These are phyloP conservation scores for Penicillium sp. DNA, from an alignment of 2,329 filamentous ascomycete genomes.

Conservation along the genomic window DNA sequence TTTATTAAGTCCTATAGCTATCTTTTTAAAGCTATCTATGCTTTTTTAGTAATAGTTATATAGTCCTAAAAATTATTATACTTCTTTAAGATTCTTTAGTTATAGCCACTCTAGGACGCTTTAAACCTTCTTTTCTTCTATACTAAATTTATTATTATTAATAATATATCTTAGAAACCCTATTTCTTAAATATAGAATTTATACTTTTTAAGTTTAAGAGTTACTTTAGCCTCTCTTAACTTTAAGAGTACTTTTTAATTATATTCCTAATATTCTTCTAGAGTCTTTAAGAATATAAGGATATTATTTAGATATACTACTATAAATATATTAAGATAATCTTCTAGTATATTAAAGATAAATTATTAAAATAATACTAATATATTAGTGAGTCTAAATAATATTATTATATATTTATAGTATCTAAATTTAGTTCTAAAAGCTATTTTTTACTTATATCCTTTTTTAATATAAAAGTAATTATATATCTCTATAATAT, in stretches of 20 bases:
- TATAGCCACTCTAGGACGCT: not conserved
- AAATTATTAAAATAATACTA: not conserved
- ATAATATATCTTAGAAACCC: not conserved
- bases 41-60: not conserved
- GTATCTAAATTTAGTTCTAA: slow-evolving; percentile 1
- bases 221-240: slow-evolving; percentile 1
- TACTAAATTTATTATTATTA: not conserved
- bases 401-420: slow-evolving; percentile 4
- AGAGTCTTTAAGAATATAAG: not conserved
- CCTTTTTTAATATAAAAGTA: not conserved
- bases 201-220: not conserved
- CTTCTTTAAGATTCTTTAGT: not conserved
- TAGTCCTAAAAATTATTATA: too few species aligned
- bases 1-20: not conserved
- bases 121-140: slow-evolving; percentile 1
- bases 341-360: not conserved
- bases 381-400: slow-evolving; percentile 1
- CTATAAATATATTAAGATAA: not conserved
- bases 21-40: not conserved
- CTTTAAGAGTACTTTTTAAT: not conserved
- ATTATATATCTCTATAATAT: slow-evolving; percentile 5
- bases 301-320: not conserved
- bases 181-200: not conserved
- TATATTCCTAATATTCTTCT: not conserved
- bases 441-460: slow-evolving; percentile 5